phyloP scores from a whole-genome alignment of 129 eudicot genomes.

The Mikania micrantha region DNA sequence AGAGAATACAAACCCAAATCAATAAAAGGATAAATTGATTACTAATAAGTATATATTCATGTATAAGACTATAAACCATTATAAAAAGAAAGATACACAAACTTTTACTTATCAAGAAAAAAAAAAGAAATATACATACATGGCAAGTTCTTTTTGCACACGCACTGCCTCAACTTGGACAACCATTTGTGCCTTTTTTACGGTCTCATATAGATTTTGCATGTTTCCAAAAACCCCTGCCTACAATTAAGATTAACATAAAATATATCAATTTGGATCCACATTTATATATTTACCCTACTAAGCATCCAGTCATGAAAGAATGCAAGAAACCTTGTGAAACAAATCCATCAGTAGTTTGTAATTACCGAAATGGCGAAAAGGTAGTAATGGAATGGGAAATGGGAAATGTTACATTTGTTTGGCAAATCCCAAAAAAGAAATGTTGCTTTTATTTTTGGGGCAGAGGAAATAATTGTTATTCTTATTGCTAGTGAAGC shows the following conservation, averaged over 20 bases:
- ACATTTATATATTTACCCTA: neutral
- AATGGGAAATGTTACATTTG: too few species aligned
- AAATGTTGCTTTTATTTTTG: too few species aligned
- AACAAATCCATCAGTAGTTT: too few species aligned
- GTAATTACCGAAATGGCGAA: too few species aligned
- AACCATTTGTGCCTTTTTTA: constrained; percentile 91
- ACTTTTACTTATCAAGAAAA: neutral
- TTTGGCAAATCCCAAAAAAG: too few species aligned
- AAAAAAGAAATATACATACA: constrained; percentile 34
- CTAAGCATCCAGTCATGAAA: too few species aligned
- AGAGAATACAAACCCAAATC: neutral
- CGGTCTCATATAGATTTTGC: constrained; percentile 86
- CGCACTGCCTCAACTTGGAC: constrained; percentile 94
- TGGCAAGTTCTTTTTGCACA: constrained; percentile 83
- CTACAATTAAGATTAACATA: neutral
- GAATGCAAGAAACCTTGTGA: too few species aligned
- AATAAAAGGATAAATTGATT: too few species aligned
- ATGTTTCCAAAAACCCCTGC: constrained; percentile 61
- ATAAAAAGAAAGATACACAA: neutral
- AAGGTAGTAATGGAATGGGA: too few species aligned
- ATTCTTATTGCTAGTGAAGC: too few species aligned
- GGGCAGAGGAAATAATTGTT: neutral
- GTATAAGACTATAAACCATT: too few species aligned
- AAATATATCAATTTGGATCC: constrained; percentile 2
- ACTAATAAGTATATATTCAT: too few species aligned